Evolutionary conservation across 345 rosid genomes (phyloP).

Genomic region (Carallia brachiata): DNA sequence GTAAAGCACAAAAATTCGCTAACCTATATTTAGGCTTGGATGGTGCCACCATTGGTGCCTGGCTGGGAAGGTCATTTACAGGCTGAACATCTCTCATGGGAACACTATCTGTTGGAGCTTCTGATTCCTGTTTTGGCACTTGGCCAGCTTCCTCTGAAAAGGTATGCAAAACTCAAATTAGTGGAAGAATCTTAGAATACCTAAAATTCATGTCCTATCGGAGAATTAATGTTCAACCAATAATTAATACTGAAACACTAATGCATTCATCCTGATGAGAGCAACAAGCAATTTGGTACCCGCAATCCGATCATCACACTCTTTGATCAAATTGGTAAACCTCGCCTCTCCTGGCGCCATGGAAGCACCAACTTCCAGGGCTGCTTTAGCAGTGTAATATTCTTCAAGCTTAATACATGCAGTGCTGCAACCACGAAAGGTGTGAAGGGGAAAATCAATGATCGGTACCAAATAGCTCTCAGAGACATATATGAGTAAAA

Average conservation of each 20-base stretch:
- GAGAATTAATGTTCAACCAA: too few species aligned
- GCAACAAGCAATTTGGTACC: constrained; percentile 29
- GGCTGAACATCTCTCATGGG: constrained; percentile 18
- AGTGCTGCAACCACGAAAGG: constrained; percentile 36
- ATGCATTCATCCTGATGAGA: too few species aligned
- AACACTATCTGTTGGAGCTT: constrained; percentile 18
- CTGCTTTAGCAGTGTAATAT: constrained; percentile 76
- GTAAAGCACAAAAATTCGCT: neutral
- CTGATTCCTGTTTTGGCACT: constrained; percentile 21
- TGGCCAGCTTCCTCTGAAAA: constrained; percentile 42
- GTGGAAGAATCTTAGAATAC: too few species aligned
- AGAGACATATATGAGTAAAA: too few species aligned
- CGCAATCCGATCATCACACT: constrained; percentile 58
- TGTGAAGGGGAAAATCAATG: neutral
- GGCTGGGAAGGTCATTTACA: neutral
- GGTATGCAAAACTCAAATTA: neutral
- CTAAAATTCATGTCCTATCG: too few species aligned
- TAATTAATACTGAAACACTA: too few species aligned
- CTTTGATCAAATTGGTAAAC: constrained; percentile 67
- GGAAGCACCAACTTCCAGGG: constrained; percentile 66
- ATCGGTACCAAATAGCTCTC: too few species aligned
- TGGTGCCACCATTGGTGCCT: constrained; percentile 14
- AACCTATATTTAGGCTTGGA: constrained; percentile 67
- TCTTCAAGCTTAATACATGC: constrained; percentile 94
- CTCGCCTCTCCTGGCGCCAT: constrained; percentile 53